Evolutionary conservation across 2,329 filamentous ascomycete genomes (phyloP).

Genomic region (Plectosphaerella sp.): DNA sequence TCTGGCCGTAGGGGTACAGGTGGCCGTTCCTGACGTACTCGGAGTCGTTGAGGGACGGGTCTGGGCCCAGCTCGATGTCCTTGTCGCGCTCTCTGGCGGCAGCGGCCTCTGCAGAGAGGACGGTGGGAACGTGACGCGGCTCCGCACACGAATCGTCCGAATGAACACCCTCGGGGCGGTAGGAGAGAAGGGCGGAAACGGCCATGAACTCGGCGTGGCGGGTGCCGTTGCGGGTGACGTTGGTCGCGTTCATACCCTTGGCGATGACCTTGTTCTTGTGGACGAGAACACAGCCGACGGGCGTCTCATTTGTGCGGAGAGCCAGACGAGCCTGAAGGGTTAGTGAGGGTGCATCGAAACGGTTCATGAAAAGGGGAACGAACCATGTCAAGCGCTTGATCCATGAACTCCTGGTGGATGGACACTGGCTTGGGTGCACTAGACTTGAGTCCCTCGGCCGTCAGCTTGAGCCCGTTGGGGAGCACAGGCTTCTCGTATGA

Average conservation of each 20-base stretch:
- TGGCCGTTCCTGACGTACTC: conserved; percentile 51
- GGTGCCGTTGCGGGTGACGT: conserved; percentile 84
- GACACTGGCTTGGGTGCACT: conserved; percentile 25
- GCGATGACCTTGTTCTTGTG: conserved; percentile 75
- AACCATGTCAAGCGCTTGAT: conserved; percentile 83
- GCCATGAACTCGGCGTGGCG: conserved; percentile 95
- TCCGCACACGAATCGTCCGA: conserved; percentile 2
- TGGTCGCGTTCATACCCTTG: conserved; percentile 94
- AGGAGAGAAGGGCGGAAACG: conserved; percentile 53
- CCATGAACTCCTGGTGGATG: conserved; percentile 64
- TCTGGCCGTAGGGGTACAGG: conserved; percentile 58
- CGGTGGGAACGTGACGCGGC: conserved; percentile 13
- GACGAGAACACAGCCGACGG: conserved; percentile 93
- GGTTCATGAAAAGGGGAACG: conserved; percentile 15
- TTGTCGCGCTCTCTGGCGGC: conserved; percentile 13
- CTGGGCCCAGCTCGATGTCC: conserved; percentile 18
- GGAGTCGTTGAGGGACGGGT: conserved; percentile 32
- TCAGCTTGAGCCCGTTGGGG: background rate
- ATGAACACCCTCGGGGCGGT: conserved; percentile 19
- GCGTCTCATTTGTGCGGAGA: conserved; percentile 82
- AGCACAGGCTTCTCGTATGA: background rate
- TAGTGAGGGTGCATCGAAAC: background rate
- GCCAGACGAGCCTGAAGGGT: conserved; percentile 71
- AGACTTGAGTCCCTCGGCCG: background rate
- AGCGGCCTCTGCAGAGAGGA: conserved; percentile 8